These are phyloP conservation scores for Alternaria brassicicola DNA, from an alignment of 2,329 filamentous ascomycete genomes.

Conservation along the genomic window DNA sequence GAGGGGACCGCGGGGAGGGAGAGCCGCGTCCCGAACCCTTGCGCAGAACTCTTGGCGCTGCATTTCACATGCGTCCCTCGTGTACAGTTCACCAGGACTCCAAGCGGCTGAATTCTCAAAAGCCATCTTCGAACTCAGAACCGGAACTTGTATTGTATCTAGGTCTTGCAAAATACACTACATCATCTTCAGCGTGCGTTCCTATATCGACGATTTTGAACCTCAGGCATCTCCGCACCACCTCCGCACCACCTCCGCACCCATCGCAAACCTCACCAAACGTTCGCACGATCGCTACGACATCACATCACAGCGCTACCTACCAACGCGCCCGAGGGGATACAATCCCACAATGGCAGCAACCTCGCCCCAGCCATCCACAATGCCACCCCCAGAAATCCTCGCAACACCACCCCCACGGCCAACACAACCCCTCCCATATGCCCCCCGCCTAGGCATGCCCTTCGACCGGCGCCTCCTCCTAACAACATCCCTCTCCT, in stretches of 20 bases:
- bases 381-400: background rate
- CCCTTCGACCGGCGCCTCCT: slow-evolving; percentile 69
- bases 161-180: background rate
- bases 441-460: slow-evolving; percentile 61
- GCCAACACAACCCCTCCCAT: slow-evolving; percentile 2
- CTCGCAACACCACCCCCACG: background rate
- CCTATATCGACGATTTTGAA: background rate
- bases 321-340: background rate
- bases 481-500: slow-evolving; percentile 67
- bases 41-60: slow-evolving; percentile 28
- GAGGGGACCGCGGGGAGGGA: slow-evolving; percentile 15
- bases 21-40: slow-evolving; percentile 13
- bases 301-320: background rate
- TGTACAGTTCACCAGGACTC: no score
- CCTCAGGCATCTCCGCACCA: slow-evolving; percentile 16
- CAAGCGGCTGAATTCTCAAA: background rate
- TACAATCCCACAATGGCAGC: slow-evolving; percentile 9
- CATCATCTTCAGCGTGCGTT: background rate
- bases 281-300: background rate
- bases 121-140: background rate
- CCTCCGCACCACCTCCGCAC: slow-evolving; percentile 27
- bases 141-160: no score
- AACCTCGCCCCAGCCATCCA: background rate
- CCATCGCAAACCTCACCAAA: slow-evolving; percentile 7
- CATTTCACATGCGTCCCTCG: no score